These are phyloP conservation scores for Chaetomium sp. DNA, from an alignment of 2,329 filamentous ascomycete species.

Conservation along the genomic window DNA sequence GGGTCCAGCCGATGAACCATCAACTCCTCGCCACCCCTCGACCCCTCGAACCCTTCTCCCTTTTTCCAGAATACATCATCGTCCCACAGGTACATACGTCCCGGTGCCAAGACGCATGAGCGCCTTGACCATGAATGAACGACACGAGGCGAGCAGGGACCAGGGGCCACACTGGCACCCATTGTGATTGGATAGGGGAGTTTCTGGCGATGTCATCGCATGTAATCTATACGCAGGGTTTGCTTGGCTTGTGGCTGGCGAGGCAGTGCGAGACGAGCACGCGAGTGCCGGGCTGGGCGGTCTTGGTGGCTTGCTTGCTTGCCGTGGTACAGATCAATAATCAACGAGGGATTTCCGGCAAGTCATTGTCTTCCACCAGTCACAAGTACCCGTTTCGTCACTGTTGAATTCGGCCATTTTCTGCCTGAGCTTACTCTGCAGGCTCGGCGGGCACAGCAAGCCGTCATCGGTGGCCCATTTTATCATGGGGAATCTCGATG, in stretches of 20 bases:
- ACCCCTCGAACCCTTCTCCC: neutral
- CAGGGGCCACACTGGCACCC: neutral
- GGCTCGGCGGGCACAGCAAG: neutral
- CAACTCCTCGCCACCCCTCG: too few relatives aligned
- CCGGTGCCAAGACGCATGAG: neutral
- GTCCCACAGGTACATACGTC: neutral
- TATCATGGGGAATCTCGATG: neutral
- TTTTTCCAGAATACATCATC: neutral
- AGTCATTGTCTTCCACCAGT: neutral
- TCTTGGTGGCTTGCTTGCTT: neutral
- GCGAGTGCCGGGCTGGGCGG: neutral
- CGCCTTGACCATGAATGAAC: neutral
- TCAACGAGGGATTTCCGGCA: neutral
- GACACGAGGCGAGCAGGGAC: neutral
- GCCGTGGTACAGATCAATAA: neutral
- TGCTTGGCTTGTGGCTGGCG: neutral
- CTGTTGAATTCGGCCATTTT: neutral
- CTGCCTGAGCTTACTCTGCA: slow-evolving; percentile 2
- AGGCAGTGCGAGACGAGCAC: neutral
- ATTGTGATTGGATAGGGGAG: neutral
- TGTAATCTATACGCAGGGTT: too few relatives aligned
- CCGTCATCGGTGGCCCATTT: neutral
- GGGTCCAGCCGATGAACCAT: too few relatives aligned
- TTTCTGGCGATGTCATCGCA: neutral
- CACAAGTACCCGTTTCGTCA: neutral